phyloP scores from a whole-genome alignment of 139 green algal genomes.

The Pleodorina starrii region DNA sequence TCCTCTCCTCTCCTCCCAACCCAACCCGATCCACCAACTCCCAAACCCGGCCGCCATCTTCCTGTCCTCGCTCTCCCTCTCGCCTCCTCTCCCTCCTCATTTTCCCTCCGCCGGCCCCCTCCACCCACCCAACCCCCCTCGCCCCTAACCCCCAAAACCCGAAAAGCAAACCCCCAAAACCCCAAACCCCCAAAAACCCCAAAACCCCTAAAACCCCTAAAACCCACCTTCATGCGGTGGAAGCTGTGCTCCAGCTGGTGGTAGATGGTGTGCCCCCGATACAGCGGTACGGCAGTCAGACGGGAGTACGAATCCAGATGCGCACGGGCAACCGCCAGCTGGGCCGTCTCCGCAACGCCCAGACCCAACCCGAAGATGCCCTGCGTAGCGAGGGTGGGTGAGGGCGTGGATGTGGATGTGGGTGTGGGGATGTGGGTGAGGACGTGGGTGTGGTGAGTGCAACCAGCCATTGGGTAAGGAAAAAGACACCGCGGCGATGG shows the following conservation, averaged over 20 bases:
- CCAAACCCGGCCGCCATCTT: too few relatives aligned
- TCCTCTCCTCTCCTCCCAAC: not conserved
- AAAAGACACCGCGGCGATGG: too few relatives aligned
- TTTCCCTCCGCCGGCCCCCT: not conserved
- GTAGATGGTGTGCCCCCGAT: conserved; percentile 71
- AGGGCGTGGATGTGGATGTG: too few relatives aligned
- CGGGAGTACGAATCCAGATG: conserved; percentile 58
- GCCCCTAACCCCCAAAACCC: too few relatives aligned
- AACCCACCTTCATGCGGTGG: conserved; percentile 58
- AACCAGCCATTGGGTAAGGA: too few relatives aligned
- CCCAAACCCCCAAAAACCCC: not conserved
- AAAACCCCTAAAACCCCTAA: too few relatives aligned
- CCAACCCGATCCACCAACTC: too few relatives aligned
- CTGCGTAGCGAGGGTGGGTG: conserved; percentile 1
- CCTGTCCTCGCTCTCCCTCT: too few relatives aligned
- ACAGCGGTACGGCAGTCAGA: conserved; percentile 63
- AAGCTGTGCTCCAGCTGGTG: conserved; percentile 64
- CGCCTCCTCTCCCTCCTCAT: not conserved
- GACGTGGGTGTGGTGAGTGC: too few relatives aligned
- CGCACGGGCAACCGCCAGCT: conserved; percentile 52
- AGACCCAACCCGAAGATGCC: conserved; percentile 62
- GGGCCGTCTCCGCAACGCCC: conserved; percentile 41
- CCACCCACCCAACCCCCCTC: not conserved
- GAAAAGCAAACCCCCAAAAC: too few relatives aligned
- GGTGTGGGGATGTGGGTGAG: too few relatives aligned